Percentiles rank a stretch among this genome's conserved stretches.
phyloP scores from a whole-genome alignment of 2,329 filamentous ascomycete genomes.

The Epichloe amarillans region DNA sequence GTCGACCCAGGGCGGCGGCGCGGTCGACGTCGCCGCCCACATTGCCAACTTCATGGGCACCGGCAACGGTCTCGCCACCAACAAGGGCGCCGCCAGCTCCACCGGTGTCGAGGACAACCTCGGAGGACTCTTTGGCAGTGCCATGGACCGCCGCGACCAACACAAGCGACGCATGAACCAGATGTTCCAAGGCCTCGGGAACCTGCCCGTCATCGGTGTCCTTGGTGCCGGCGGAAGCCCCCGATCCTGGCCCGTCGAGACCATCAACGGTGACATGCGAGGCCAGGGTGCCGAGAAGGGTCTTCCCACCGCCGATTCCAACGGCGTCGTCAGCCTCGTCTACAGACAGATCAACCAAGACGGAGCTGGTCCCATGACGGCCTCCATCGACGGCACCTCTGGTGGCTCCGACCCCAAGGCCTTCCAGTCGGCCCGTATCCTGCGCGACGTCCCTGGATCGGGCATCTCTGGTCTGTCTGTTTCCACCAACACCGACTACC shows the following conservation, averaged over 20 bases:
- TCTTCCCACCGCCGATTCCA: background rate
- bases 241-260: background rate
- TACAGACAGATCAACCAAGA: slow-evolving; percentile 5
- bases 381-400: slow-evolving; percentile 2
- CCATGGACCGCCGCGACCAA: slow-evolving; percentile 9
- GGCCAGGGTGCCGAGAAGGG: slow-evolving; percentile 2
- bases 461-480: slow-evolving; percentile 2
- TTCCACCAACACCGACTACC: slow-evolving; percentile 3
- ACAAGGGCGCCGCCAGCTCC: slow-evolving; percentile 9
- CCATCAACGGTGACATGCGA: background rate
- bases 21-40: slow-evolving; percentile 2
- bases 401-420: slow-evolving; percentile 1
- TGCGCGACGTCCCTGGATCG: slow-evolving; percentile 1
- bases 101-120: slow-evolving; percentile 28
- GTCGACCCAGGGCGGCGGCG: slow-evolving; percentile 3
- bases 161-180: slow-evolving; percentile 18
- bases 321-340: background rate
- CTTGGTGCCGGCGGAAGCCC: background rate
- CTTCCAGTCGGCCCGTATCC: background rate
- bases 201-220: background rate
- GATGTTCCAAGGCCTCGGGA: slow-evolving; percentile 11
- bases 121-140: background rate
- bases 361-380: slow-evolving; percentile 1
- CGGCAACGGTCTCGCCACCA: background rate
- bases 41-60: slow-evolving; percentile 4